Evolutionary conservation across 108 stramenopile genomes (phyloP).

Genomic region (Ochromonas danica): DNA sequence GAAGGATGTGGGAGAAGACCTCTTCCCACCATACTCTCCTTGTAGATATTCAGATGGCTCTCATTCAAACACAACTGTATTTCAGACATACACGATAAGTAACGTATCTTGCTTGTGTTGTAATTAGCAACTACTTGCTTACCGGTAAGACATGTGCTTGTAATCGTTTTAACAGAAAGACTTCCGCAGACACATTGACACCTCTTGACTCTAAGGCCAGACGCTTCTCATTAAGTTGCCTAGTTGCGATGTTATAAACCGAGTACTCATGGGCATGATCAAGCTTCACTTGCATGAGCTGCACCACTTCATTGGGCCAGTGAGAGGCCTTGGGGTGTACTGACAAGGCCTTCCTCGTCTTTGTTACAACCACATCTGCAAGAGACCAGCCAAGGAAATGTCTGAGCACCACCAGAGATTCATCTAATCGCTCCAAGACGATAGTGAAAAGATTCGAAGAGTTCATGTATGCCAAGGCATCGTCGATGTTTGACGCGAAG

Average conservation of each 20-base stretch:
- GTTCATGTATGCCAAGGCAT: not conserved
- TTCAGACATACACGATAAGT: too few relatives aligned
- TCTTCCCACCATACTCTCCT: not conserved
- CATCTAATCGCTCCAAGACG: conserved; percentile 27
- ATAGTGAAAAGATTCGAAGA: not conserved
- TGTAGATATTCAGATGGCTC: not conserved
- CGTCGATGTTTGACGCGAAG: not conserved
- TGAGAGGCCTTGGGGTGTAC: not conserved
- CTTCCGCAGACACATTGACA: not conserved
- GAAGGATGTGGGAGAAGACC: conserved; percentile 5
- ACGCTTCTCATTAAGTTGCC: not conserved
- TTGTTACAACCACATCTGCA: conserved; percentile 7
- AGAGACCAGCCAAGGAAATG: conserved; percentile 27
- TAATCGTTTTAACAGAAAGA: not conserved
- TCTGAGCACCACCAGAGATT: conserved; percentile 20
- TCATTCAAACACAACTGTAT: not conserved
- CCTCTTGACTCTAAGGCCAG: not conserved
- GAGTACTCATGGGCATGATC: not conserved
- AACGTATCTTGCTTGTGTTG: too few relatives aligned
- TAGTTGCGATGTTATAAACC: not conserved
- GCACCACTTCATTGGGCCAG: not conserved
- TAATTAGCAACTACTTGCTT: too few relatives aligned
- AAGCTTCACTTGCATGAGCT: not conserved
- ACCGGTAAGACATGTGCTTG: too few relatives aligned
- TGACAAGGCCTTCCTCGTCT: conserved; percentile 12